Evolutionary conservation across 345 rosid species (phyloP), one percentile per base, ranked within the genome.

Genomic region (Lumnitzera racemosa): DNA sequence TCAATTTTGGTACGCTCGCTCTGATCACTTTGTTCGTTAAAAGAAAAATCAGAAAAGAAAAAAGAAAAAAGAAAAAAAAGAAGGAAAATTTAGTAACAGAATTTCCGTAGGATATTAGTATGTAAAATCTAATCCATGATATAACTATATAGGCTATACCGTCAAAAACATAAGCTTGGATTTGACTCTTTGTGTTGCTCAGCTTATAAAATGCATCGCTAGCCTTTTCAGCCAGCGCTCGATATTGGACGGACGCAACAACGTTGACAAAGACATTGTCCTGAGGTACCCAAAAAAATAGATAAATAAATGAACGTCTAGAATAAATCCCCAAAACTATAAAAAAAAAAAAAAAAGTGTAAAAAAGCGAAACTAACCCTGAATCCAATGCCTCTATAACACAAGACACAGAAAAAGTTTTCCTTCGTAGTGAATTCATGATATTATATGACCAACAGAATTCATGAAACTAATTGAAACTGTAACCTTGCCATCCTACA

Each of bases 211-310:
- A 78, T 47, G 82, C 82, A 62, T 78, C 77, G 15, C 20, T 66
- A 3, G 82, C 82, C 25, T 78, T 69, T 11, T 71, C 60, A 13
- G 72, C 73, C 61, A 78, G 43, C 20, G 76, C 76, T 27, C 75
- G 81, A 13, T 73, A 77, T 67, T 77, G 81, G 12, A 77, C 43
- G 23, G 82, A 78, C 17, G 79, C 82, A 47, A 78, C 79, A 46
- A 78, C 74, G 60, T 74, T 78, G 56, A 74, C 82, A 59, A 78
- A 78, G 36, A 78, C 82, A 57, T 78, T 78, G 61, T 75, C 83
- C 83, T 75, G 69, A 29, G 60, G 53, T 27, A 15, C 24, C 24
- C 36, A n/a, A 27, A 59, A 49, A 59, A 52, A 31, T 47, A 3
- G 2, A 12, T 52, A 47, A 5, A 49, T 17, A 64, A 20, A 20